Conservation (phyloP, 2,329 filamentous ascomycete genomes). For the Westerdykella sp. region DNA sequence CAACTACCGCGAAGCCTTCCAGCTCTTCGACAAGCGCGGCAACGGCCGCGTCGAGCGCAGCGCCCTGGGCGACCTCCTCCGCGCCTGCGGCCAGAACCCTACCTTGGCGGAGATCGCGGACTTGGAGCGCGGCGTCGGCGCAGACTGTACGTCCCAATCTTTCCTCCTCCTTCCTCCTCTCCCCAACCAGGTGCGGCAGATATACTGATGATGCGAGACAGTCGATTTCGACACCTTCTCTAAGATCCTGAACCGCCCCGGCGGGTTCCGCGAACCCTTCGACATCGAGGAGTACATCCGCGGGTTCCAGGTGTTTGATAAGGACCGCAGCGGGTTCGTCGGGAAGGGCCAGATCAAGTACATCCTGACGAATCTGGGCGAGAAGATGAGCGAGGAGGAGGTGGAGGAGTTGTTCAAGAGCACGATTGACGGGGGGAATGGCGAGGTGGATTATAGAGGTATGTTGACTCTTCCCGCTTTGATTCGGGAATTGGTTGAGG, state of each 20-base stretch:
- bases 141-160: conserved; percentile 68
- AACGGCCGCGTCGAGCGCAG: conserved; percentile 85
- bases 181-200: neutral
- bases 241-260: conserved; percentile 93
- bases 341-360: conserved; percentile 97
- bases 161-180: neutral
- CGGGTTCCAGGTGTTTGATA: conserved; percentile 98
- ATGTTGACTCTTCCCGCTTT: conserved; percentile 29
- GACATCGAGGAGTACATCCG: conserved; percentile 98
- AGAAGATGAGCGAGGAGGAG: conserved; percentile 99
- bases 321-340: conserved; percentile 97
- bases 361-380: conserved; percentile 92
- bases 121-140: conserved; percentile 80
- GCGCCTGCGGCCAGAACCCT: conserved; percentile 96
- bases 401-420: conserved; percentile 94
- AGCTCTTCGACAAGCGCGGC: conserved; percentile 98
- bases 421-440: conserved; percentile 88
- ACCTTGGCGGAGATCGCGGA: conserved; percentile 89
- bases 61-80: conserved; percentile 84
- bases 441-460: conserved; percentile 98
- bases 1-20: conserved; percentile 99
- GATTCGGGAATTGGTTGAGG: neutral
- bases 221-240: conserved; percentile 98
- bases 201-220: conserved; percentile 36
- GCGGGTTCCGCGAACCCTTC: conserved; percentile 95